These are phyloP conservation scores for Globisporangium megalacanthum DNA, from an alignment of 352 stramenopile species.

Conservation along the genomic window DNA sequence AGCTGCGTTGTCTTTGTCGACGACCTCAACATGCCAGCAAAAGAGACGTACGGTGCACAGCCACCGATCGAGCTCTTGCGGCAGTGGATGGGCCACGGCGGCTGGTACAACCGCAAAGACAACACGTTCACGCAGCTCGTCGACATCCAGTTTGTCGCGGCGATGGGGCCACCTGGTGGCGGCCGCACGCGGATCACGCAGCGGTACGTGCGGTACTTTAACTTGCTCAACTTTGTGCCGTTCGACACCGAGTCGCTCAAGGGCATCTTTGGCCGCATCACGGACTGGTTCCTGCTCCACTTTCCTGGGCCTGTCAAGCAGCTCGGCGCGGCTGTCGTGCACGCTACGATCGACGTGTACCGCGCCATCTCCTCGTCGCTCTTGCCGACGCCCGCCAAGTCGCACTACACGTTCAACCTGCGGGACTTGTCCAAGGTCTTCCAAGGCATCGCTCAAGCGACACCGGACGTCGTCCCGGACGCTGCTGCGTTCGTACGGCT, in stretches of 20 bases:
- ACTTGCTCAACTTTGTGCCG: conserved; percentile 91
- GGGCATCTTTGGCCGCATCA: conserved; percentile 86
- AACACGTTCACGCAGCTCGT: conserved; percentile 91
- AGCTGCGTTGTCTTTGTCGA: conserved; percentile 93
- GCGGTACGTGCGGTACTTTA: conserved; percentile 92
- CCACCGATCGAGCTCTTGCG: conserved; percentile 91
- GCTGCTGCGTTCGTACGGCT: conserved; percentile 83
- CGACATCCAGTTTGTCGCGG: conserved; percentile 91
- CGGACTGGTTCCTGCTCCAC: conserved; percentile 86
- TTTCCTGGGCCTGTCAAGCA: conserved; percentile 83
- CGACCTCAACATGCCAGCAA: conserved; percentile 94
- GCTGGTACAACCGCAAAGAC: conserved; percentile 94
- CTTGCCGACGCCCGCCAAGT: conserved; percentile 91
- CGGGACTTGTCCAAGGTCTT: conserved; percentile 92
- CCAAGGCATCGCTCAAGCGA: conserved; percentile 85
- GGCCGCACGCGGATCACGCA: conserved; percentile 90
- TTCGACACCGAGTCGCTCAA: conserved; percentile 87
- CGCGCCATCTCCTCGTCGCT: conserved; percentile 86
- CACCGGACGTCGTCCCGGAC: conserved; percentile 73
- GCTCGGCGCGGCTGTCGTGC: conserved; percentile 60
- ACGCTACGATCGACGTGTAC: conserved; percentile 91
- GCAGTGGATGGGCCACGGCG: conserved; percentile 93
- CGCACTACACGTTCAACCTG: conserved; percentile 94
- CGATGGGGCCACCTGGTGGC: conserved; percentile 90
- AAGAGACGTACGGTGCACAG: conserved; percentile 92